Evolutionary conservation across 352 stramenopile genomes (phyloP), one percentile per base, ranked within the genome.

Genomic region (Phytophthora palmivora): DNA sequence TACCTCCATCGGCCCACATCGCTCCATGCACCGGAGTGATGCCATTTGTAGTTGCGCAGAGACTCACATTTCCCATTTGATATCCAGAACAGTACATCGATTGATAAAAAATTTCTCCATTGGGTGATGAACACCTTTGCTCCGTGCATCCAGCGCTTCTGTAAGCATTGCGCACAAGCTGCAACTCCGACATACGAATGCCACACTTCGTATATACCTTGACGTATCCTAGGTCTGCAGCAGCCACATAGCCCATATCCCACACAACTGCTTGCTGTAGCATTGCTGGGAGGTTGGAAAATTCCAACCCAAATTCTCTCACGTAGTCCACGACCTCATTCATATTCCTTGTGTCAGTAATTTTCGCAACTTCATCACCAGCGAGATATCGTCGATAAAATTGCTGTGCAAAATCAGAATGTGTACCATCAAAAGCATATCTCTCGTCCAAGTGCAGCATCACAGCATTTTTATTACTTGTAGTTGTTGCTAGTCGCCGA

Each of bases 381-480:
- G 64, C 58, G 10, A 84, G 34, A 54, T 74, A 81, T 33, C 76
- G 66, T 38, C 67, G 65, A 45, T 79, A 85, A 54, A 82, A 85
- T 38, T 87, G 78, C 45, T 84, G 70, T 11, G 73, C 72, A n/a
- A 82, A 79, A 53, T 87, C 75, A 4, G 78, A 79, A 44, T 81
- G 73, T 6, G 64, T 67, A 26, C 73, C 75, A 43, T 87, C 73
- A 39, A 84, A 79, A 41, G 52, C 22, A 50, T 81, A 83, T 42
- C 61, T 46, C n/a, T 83, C 68, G 21, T 76, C 63, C n/a, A 83
- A 28, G 11, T 72, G 62, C 39, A 86, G 39, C 22, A 30, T 66
- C 21, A 33, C 33, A 33, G 52, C 6, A 18, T 10, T 34, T n/a
- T 36, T 14, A 5, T 50, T 39, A 33, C 41, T 52, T 0, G 53